These are phyloP conservation scores for Beauveria sp. DNA, from an alignment of 2,329 filamentous ascomycete genomes.

Conservation along the genomic window DNA sequence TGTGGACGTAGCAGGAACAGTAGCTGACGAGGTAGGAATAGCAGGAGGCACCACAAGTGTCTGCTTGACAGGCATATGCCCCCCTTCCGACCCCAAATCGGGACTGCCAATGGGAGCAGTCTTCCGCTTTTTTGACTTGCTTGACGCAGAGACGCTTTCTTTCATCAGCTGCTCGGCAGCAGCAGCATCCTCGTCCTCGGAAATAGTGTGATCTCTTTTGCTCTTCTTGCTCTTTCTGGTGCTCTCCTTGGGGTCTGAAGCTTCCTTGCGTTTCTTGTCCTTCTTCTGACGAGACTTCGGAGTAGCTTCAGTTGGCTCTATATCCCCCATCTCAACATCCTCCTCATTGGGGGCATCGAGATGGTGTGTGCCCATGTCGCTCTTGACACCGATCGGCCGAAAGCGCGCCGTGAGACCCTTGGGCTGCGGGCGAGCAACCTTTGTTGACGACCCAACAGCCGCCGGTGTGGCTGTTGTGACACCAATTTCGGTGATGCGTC, in stretches of 20 bases:
- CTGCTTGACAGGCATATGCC: slow-evolving; percentile 22
- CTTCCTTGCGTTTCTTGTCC: slow-evolving; percentile 24
- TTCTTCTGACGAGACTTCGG: slow-evolving; percentile 22
- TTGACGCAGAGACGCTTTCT: slow-evolving; percentile 26
- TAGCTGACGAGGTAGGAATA: slow-evolving; percentile 18
- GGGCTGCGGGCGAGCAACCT: slow-evolving; percentile 55
- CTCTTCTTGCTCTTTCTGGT: slow-evolving; percentile 16
- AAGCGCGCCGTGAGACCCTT: slow-evolving; percentile 60
- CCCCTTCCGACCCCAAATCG: slow-evolving; percentile 26
- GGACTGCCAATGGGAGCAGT: slow-evolving; percentile 25
- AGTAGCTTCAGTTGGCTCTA: slow-evolving; percentile 20
- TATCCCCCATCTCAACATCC: slow-evolving; percentile 36
- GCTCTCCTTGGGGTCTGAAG: slow-evolving; percentile 12
- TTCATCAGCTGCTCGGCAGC: slow-evolving; percentile 27
- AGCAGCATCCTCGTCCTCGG: slow-evolving; percentile 30
- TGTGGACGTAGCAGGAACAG: not conserved
- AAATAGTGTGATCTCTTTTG: slow-evolving; percentile 29
- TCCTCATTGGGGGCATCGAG: slow-evolving; percentile 31
- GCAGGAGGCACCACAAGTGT: slow-evolving; percentile 26
- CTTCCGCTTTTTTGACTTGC: slow-evolving; percentile 36
- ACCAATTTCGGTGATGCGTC: slow-evolving; percentile 51
- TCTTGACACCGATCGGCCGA: slow-evolving; percentile 52
- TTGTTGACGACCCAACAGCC: slow-evolving; percentile 39
- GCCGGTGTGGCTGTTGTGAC: slow-evolving; percentile 20
- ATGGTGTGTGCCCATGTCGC: slow-evolving; percentile 30